Evolutionary conservation across 2,329 filamentous ascomycete genomes (phyloP).

Genomic region (Alternaria atra): DNA sequence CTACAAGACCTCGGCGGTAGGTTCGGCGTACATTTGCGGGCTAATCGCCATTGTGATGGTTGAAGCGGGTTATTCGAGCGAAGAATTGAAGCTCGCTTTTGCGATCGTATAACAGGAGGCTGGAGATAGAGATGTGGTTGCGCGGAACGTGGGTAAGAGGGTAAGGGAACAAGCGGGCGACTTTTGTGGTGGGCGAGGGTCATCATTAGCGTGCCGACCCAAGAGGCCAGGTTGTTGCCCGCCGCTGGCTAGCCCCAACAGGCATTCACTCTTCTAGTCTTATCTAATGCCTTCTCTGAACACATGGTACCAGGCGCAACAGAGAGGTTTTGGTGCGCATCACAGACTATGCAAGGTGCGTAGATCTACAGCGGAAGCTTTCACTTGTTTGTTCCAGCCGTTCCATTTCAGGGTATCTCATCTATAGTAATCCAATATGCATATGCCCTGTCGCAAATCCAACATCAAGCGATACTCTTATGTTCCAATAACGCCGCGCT

Average conservation of each 20-base stretch:
- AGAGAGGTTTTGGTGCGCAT: not conserved
- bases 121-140: slow-evolving; percentile 16
- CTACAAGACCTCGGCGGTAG: not conserved
- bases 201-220: slow-evolving; percentile 22
- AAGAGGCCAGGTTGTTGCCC: slow-evolving; percentile 43
- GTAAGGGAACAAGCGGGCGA: slow-evolving; percentile 17
- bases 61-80: not conserved
- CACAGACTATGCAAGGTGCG: not conserved
- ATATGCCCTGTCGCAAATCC: slow-evolving; percentile 3
- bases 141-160: slow-evolving; percentile 24
- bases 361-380: not conserved
- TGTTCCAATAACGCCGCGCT: slow-evolving; percentile 37
- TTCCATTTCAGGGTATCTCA: slow-evolving; percentile 33
- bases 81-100: not conserved
- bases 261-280: slow-evolving; percentile 32
- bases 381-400: not conserved
- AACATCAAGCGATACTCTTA: slow-evolving; percentile 1
- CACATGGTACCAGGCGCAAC: slow-evolving; percentile 21
- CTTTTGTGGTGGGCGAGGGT: slow-evolving; percentile 37
- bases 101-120: slow-evolving; percentile 1
- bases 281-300: slow-evolving; percentile 39
- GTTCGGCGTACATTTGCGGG: slow-evolving; percentile 47
- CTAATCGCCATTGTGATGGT: slow-evolving; percentile 47
- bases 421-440: slow-evolving; percentile 25
- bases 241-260: slow-evolving; percentile 28